Evolutionary conservation across 148 eudicot genomes (phyloP).

Genomic region (Mesembryanthemum crystallinum): DNA sequence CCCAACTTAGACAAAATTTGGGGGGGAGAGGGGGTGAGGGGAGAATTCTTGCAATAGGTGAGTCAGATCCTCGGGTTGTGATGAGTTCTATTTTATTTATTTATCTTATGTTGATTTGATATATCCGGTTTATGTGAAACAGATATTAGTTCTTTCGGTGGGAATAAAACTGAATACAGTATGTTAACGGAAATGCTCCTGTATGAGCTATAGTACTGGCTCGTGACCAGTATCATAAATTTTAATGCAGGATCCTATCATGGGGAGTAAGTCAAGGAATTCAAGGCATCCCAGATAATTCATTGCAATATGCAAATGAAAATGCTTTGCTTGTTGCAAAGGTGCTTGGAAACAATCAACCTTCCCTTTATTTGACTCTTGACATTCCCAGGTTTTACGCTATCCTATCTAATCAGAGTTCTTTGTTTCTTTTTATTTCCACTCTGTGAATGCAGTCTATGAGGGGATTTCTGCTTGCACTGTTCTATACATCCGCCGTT

Average conservation of each 20-base stretch:
- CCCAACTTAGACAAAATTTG: too few species aligned
- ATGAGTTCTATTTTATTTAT: too few species aligned
- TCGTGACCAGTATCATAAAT: conserved; percentile 5
- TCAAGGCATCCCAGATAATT: conserved; percentile 75
- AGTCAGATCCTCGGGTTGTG: too few species aligned
- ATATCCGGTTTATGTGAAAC: too few species aligned
- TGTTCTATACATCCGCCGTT: conserved; percentile 56
- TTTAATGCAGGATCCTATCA: conserved; percentile 58
- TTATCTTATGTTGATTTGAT: too few species aligned
- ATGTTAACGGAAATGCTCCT: neutral
- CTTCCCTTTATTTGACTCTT: neutral
- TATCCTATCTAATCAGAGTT: neutral
- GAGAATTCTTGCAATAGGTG: too few species aligned
- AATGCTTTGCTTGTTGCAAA: conserved; percentile 80
- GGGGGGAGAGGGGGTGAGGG: too few species aligned
- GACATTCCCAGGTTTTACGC: neutral
- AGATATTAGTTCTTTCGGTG: neutral
- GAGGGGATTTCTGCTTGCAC: conserved; percentile 58
- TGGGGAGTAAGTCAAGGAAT: conserved; percentile 91
- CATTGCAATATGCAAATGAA: conserved; percentile 82
- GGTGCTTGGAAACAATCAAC: conserved; percentile 37
- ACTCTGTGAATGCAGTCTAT: conserved; percentile 63
- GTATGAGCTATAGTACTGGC: neutral
- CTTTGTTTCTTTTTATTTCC: neutral
- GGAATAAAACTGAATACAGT: neutral